A percentile compares a stretch with the other conserved stretches of the same genome.
Evolutionary conservation across 2,329 filamentous ascomycete genomes (phyloP).

Genomic region (Colletotrichum eleusines): DNA sequence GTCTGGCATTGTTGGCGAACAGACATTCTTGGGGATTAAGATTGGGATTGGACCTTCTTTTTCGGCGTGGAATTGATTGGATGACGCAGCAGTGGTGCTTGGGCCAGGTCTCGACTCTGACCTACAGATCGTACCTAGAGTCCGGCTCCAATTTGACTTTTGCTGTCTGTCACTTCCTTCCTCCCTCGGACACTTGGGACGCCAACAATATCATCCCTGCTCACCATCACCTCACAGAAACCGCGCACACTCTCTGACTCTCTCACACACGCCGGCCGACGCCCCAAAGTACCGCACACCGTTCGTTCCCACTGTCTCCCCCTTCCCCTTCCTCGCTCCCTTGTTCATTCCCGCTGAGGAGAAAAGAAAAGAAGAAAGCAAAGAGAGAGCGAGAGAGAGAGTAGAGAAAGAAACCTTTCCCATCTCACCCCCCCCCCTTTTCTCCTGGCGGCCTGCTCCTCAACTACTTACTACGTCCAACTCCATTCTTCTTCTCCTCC

Average conservation of each 20-base stretch:
- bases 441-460: constrained; percentile 14
- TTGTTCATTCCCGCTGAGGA: constrained; percentile 40
- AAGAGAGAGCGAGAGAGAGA: not conserved
- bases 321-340: constrained; percentile 22
- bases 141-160: constrained; percentile 12
- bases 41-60: constrained; percentile 18
- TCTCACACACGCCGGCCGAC: constrained; percentile 14
- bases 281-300: constrained; percentile 21
- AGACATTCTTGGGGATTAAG: constrained; percentile 8
- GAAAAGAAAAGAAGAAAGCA: not conserved
- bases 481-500: constrained; percentile 35
- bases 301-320: constrained; percentile 24
- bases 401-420: constrained; percentile 15
- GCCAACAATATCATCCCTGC: constrained; percentile 39
- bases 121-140: not conserved
- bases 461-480: constrained; percentile 41
- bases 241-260: constrained; percentile 4
- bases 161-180: constrained; percentile 16
- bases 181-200: constrained; percentile 30
- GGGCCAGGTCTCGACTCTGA: constrained; percentile 8
- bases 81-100: constrained; percentile 4
- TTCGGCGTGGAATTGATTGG: constrained; percentile 13
- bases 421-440: constrained; percentile 17
- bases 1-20: constrained; percentile 30
- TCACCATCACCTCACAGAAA: constrained; percentile 39